phyloP scores from a whole-genome alignment of 768 basidiomycete species.

The Boletales sp. region DNA sequence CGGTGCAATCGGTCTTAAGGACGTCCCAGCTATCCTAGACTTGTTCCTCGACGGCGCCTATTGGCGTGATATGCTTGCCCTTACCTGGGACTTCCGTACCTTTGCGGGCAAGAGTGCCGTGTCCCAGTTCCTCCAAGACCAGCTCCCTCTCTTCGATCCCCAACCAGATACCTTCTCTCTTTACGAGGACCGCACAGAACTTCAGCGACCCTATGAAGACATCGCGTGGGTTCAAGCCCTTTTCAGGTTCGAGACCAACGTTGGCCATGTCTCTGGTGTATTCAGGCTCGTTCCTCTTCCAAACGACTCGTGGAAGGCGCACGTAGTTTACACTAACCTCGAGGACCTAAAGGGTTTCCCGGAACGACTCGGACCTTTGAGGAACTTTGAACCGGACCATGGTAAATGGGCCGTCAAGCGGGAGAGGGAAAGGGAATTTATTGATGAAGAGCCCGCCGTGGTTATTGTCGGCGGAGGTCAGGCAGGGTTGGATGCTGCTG shows the following conservation, averaged over 20 bases:
- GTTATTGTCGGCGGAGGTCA: conserved; percentile 52
- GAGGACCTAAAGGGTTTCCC: conserved; percentile 47
- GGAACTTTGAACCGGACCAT: conserved; percentile 38
- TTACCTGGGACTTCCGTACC: conserved; percentile 64
- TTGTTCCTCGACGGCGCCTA: conserved; percentile 36
- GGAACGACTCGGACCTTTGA: conserved; percentile 41
- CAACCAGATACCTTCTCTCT: conserved; percentile 22
- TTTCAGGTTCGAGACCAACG: conserved; percentile 43
- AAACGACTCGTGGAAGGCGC: conserved; percentile 44
- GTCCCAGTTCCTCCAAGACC: conserved; percentile 42
- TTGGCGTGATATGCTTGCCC: conserved; percentile 60
- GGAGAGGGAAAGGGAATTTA: conserved; percentile 24
- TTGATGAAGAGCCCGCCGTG: conserved; percentile 47
- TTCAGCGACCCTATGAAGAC: conserved; percentile 33
- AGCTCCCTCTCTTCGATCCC: conserved; percentile 31
- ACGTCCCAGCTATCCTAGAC: conserved; percentile 34
- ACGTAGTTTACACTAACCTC: conserved; percentile 47
- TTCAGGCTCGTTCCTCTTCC: conserved; percentile 44
- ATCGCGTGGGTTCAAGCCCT: conserved; percentile 41
- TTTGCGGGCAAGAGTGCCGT: conserved; percentile 45
- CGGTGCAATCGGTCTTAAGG: conserved; percentile 29
- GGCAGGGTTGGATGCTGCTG: conserved; percentile 53
- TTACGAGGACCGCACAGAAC: conserved; percentile 11
- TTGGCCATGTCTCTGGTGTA: conserved; percentile 40
- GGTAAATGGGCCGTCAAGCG: conserved; percentile 31